Evolutionary conservation across 2,329 filamentous ascomycete species (phyloP).

Genomic region (Lasiodiplodia gonubiensis): DNA sequence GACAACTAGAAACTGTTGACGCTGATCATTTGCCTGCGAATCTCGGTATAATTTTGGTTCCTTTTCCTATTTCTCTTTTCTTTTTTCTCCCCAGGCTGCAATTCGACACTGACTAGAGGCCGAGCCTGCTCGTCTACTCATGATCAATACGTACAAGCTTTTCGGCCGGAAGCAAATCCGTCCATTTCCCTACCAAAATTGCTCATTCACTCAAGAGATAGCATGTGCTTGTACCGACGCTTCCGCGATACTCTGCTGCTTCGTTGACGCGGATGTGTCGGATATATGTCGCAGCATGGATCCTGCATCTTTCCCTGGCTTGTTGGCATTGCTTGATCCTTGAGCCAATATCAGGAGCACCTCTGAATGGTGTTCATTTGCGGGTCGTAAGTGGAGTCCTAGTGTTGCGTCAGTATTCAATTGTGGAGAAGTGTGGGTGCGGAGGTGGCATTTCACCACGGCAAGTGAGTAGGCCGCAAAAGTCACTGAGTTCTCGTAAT

Average conservation of each 20-base stretch:
- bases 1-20: neutral
- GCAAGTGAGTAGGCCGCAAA: neutral
- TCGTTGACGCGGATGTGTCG: neutral
- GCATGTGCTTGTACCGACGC: neutral
- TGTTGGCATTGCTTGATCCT: neutral
- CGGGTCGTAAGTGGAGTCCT: neutral
- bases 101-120: no score
- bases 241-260: neutral
- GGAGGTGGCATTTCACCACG: neutral
- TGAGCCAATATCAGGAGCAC: neutral
- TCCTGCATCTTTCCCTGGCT: neutral
- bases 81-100: no score
- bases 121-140: neutral
- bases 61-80: no score
- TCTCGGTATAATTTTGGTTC: no score
- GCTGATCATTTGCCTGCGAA: neutral
- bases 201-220: neutral
- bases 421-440: neutral
- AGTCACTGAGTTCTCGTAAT: neutral
- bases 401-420: neutral
- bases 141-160: neutral
- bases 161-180: neutral
- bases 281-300: neutral
- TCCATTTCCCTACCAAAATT: neutral
- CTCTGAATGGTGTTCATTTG: neutral